phyloP scores from a whole-genome alignment of 331 rosid species.

The Acacia pycnantha region DNA sequence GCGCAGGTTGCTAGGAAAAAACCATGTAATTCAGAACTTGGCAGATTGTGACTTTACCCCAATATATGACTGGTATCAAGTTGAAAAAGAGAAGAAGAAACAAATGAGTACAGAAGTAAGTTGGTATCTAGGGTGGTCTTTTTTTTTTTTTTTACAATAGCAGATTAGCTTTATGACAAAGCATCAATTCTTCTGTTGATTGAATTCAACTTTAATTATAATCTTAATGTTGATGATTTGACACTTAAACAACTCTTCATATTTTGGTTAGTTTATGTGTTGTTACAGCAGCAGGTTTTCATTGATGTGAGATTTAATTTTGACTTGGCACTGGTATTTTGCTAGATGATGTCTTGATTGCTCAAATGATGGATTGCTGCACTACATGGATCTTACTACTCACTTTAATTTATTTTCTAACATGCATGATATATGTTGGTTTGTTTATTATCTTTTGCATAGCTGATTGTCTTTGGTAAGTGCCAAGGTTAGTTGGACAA shows the following conservation, averaged over 20 bases:
- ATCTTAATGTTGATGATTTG: background rate
- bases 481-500: background rate
- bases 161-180: background rate
- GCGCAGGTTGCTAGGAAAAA: constrained; percentile 83
- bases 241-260: background rate
- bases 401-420: background rate
- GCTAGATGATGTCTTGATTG: background rate
- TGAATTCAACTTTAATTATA: constrained; percentile 15
- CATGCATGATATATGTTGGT: background rate
- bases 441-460: background rate
- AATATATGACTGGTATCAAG: constrained; percentile 85
- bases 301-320: constrained; percentile 3
- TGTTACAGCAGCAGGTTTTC: background rate
- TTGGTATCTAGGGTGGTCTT: constrained; percentile 11
- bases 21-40: constrained; percentile 85
- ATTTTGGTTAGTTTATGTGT: background rate
- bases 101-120: constrained; percentile 90
- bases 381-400: background rate
- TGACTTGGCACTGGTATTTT: background rate
- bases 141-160: background rate
- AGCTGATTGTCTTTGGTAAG: background rate
- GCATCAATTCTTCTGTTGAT: background rate
- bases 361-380: background rate
- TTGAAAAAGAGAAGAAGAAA: constrained; percentile 91
- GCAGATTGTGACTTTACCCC: constrained; percentile 92